Evolutionary conservation across 495 filamentous ascomycete genomes (phyloP).

Genomic region (Daldinia vernicosa): DNA sequence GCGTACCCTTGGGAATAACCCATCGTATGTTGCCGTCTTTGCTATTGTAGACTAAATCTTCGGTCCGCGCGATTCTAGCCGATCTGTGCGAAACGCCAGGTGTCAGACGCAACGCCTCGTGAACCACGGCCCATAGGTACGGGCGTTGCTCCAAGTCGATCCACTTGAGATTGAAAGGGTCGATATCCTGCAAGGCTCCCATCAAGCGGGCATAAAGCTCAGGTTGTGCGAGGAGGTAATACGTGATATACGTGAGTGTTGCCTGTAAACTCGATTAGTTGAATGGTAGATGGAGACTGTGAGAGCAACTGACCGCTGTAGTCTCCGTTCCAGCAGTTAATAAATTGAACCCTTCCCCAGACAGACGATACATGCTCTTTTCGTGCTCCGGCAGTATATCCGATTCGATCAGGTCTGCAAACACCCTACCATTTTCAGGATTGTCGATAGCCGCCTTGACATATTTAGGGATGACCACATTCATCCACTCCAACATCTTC

Average conservation of each 20-base stretch:
- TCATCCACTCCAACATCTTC: constrained; percentile 28
- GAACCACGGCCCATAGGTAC: constrained; percentile 56
- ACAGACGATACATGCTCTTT: constrained; percentile 41
- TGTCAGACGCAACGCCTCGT: constrained; percentile 55
- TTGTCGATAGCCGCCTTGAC: constrained; percentile 28
- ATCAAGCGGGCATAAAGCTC: constrained; percentile 42
- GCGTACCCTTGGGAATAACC: constrained; percentile 47
- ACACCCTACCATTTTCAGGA: constrained; percentile 28
- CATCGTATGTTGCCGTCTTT: constrained; percentile 48
- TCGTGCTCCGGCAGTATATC: constrained; percentile 40
- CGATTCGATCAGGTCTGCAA: constrained; percentile 33
- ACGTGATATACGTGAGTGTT: constrained; percentile 47
- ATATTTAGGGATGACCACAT: constrained; percentile 35
- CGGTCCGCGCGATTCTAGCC: constrained; percentile 47
- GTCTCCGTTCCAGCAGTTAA: constrained; percentile 47
- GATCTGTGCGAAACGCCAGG: constrained; percentile 55
- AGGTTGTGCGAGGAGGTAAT: constrained; percentile 45
- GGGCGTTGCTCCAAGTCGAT: constrained; percentile 53
- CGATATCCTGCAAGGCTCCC: constrained; percentile 38
- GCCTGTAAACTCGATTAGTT: constrained; percentile 33
- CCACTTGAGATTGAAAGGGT: constrained; percentile 38
- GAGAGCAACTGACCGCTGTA: constrained; percentile 26
- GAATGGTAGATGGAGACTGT: not conserved
- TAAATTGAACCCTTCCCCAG: constrained; percentile 45
- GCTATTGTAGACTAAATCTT: constrained; percentile 50